Percentiles rank a stretch among this genome's conserved stretches.
These are phyloP conservation scores for Candida odintsovae DNA, from an alignment of 805 yeast genomes.

Conservation along the genomic window DNA sequence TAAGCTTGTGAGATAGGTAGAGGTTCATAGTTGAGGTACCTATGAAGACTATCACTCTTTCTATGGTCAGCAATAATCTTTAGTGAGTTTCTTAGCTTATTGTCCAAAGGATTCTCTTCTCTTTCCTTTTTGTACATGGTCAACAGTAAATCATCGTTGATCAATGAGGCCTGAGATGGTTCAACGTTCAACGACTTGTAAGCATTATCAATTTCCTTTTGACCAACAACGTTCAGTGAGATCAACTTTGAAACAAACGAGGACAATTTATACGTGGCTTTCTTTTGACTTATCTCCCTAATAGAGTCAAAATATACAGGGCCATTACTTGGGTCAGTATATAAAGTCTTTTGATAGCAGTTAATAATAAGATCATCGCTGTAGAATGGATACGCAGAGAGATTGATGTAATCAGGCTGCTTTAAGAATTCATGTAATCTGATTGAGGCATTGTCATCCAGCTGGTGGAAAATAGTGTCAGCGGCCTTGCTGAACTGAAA, in stretches of 20 bases:
- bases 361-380: slow-evolving; percentile 41
- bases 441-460: slow-evolving; percentile 26
- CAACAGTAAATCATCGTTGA: slow-evolving; percentile 26
- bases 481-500: slow-evolving; percentile 23
- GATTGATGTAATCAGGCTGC: slow-evolving; percentile 33
- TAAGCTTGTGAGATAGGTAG: slow-evolving; percentile 46
- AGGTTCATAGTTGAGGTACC: slow-evolving; percentile 42
- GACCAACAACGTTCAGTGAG: slow-evolving; percentile 48
- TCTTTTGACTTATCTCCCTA: slow-evolving; percentile 40
- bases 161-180: slow-evolving; percentile 19
- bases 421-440: slow-evolving; percentile 19
- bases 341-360: slow-evolving; percentile 37
- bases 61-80: slow-evolving; percentile 33
- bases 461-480: slow-evolving; percentile 24
- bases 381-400: slow-evolving; percentile 46
- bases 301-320: slow-evolving; percentile 58
- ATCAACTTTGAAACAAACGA: slow-evolving; percentile 38
- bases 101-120: slow-evolving; percentile 14
- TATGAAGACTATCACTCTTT: slow-evolving; percentile 29
- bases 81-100: slow-evolving; percentile 33
- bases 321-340: slow-evolving; percentile 36
- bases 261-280: slow-evolving; percentile 41
- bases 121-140: slow-evolving; percentile 28
- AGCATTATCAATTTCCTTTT: slow-evolving; percentile 39
- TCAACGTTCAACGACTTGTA: slow-evolving; percentile 30